Percentiles rank a stretch among this genome's conserved stretches.
These are phyloP conservation scores for Calamus simplicifolius DNA, from an alignment of 176 grass and related monocot genomes.

Conservation along the genomic window DNA sequence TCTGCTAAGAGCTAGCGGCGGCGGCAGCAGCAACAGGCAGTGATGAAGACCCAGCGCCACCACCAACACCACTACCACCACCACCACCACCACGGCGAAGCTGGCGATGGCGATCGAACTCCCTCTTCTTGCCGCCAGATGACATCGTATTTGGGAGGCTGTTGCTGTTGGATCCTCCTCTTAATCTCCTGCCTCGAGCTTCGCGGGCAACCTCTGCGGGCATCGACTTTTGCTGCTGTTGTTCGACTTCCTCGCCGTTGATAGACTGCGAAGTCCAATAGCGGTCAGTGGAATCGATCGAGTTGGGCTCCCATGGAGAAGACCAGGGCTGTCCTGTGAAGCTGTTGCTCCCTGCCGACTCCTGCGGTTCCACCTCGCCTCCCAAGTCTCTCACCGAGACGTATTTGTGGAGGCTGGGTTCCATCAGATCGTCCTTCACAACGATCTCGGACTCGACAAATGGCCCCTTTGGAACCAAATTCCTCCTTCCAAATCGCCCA, in stretches of 20 bases:
- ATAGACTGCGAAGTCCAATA: constrained; percentile 48
- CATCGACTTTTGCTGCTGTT: constrained; percentile 3
- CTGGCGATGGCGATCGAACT: neutral
- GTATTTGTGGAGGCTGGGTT: constrained; percentile 83
- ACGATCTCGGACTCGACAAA: constrained; percentile 54
- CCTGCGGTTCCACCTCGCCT: constrained; percentile 51
- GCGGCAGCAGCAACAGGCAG: neutral
- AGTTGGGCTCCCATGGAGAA: constrained; percentile 68
- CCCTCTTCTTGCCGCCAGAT: constrained; percentile 4
- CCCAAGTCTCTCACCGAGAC: constrained; percentile 65
- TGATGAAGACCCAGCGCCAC: neutral
- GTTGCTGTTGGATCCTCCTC: neutral
- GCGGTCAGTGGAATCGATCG: constrained; percentile 57
- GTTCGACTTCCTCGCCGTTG: constrained; percentile 51
- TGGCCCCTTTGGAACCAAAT: neutral
- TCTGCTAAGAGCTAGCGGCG: too few relatives aligned
- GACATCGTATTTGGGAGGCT: neutral
- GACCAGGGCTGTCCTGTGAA: constrained; percentile 56
- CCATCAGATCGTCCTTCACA: constrained; percentile 62
- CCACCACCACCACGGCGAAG: neutral
- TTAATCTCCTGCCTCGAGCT: neutral
- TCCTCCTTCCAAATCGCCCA: constrained; percentile 13
- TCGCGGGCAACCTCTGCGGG: neutral
- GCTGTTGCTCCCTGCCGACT: constrained; percentile 90
- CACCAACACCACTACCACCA: neutral